phyloP scores from a whole-genome alignment of 768 basidiomycete genomes.

The Ramaria sp. region DNA sequence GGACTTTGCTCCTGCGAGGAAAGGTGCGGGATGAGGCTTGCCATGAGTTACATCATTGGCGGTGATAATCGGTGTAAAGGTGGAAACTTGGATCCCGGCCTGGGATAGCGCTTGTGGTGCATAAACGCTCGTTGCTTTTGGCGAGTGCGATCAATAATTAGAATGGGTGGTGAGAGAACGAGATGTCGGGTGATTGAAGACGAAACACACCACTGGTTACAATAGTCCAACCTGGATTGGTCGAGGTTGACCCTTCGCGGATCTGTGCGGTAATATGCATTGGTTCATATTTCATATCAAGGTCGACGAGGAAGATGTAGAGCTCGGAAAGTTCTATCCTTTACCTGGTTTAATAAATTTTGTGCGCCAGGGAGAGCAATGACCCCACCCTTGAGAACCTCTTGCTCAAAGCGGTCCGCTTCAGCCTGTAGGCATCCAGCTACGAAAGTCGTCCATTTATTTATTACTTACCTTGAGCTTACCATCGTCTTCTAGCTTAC shows the following conservation, averaged over 20 bases:
- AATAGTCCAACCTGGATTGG: conserved; percentile 69
- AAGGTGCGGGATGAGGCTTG: conserved; percentile 86
- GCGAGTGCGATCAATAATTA: not conserved
- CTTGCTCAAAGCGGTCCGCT: conserved; percentile 66
- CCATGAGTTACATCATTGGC: conserved; percentile 64
- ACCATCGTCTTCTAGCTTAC: conserved; percentile 45
- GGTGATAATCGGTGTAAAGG: conserved; percentile 49
- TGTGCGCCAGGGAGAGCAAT: conserved; percentile 56
- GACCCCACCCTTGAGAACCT: conserved; percentile 56
- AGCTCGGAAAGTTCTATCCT: not conserved
- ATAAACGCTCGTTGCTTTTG: conserved; percentile 64
- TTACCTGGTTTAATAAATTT: conserved; percentile 43
- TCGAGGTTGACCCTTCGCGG: conserved; percentile 11
- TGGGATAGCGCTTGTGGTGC: conserved; percentile 55
- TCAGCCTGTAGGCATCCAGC: conserved; percentile 34
- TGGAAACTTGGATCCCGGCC: conserved; percentile 49
- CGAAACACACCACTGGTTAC: conserved; percentile 59
- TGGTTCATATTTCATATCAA: not conserved
- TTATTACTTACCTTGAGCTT: conserved; percentile 38
- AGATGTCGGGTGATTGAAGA: not conserved
- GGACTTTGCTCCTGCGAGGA: conserved; percentile 61
- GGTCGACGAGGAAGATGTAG: conserved; percentile 2
- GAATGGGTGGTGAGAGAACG: not conserved
- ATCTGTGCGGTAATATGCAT: not conserved
- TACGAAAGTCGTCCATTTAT: not conserved